These are phyloP conservation scores for Thraustochytrium striatum DNA, from an alignment of 352 stramenopile species.

Conservation along the genomic window DNA sequence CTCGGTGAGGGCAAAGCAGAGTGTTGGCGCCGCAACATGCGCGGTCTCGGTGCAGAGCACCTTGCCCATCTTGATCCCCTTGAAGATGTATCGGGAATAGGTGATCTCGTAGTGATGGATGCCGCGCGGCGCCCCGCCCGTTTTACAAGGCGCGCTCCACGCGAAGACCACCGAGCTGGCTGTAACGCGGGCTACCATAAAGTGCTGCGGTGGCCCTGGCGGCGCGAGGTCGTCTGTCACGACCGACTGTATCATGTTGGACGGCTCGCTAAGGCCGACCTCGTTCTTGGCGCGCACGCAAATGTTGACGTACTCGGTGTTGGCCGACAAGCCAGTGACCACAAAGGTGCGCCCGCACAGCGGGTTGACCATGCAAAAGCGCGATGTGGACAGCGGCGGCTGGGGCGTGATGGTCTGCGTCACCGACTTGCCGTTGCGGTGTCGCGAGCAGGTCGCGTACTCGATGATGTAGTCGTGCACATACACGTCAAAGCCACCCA, in stretches of 20 bases:
- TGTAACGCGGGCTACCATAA: conserved; percentile 10
- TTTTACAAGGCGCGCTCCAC: conserved; percentile 5
- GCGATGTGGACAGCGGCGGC: conserved; percentile 23
- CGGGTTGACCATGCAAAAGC: conserved; percentile 2
- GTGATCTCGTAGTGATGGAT: conserved; percentile 21
- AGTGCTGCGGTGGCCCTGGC: neutral
- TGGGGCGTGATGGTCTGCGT: conserved; percentile 3
- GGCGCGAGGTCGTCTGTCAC: neutral
- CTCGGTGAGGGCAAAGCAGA: conserved; percentile 5
- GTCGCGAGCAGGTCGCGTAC: conserved; percentile 15
- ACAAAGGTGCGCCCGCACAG: neutral
- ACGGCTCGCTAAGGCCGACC: conserved; percentile 35
- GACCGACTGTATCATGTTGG: conserved; percentile 7
- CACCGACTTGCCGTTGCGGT: neutral
- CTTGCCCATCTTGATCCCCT: neutral
- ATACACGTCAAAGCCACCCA: conserved; percentile 34
- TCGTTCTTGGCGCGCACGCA: conserved; percentile 47
- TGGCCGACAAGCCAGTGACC: conserved; percentile 15
- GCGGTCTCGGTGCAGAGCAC: neutral
- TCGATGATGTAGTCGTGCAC: conserved; percentile 39
- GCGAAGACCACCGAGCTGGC: neutral
- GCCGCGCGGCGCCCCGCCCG: neutral
- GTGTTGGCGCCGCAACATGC: neutral
- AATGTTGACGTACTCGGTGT: conserved; percentile 34
- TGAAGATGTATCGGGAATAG: neutral